phyloP scores from a whole-genome alignment of 78 protist genomes.

The Dictyostelium intermedium region DNA sequence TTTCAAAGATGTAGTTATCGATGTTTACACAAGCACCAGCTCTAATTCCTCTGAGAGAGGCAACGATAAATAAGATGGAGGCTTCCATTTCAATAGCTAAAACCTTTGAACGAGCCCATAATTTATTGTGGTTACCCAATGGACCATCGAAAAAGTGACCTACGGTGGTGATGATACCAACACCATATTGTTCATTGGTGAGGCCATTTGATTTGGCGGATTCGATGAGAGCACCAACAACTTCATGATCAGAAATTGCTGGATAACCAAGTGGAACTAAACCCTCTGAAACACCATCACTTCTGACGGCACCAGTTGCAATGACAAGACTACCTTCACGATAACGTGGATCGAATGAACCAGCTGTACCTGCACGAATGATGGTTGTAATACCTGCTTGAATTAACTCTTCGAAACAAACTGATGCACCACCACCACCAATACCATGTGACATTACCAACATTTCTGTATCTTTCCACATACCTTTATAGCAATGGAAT shows the following conservation, averaged over 20 bases:
- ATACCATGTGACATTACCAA: slow-evolving; percentile 79
- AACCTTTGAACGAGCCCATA: slow-evolving; percentile 73
- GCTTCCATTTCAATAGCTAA: slow-evolving; percentile 83
- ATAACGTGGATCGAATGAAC: slow-evolving; percentile 72
- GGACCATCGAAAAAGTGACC: slow-evolving; percentile 84
- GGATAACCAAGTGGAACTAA: slow-evolving; percentile 80
- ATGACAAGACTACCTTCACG: slow-evolving; percentile 68
- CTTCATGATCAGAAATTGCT: slow-evolving; percentile 69
- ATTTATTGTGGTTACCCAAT: slow-evolving; percentile 75
- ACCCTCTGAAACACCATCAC: slow-evolving; percentile 77
- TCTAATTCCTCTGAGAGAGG: slow-evolving; percentile 67
- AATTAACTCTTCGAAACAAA: slow-evolving; percentile 79
- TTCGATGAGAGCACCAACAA: slow-evolving; percentile 56
- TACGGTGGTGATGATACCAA: slow-evolving; percentile 75
- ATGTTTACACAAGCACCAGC: slow-evolving; percentile 77
- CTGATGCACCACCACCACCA: slow-evolving; percentile 84
- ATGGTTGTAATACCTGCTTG: slow-evolving; percentile 77
- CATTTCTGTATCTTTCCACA: slow-evolving; percentile 62
- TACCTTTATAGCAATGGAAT: slow-evolving; percentile 58
- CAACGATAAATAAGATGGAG: slow-evolving; percentile 45
- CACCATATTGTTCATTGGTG: slow-evolving; percentile 20
- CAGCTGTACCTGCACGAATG: slow-evolving; percentile 81
- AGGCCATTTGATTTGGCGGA: slow-evolving; percentile 17
- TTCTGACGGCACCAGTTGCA: slow-evolving; percentile 81
- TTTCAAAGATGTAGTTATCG: slow-evolving; percentile 78